A percentile compares a stretch with the other conserved stretches of the same genome.
phyloP scores from a whole-genome alignment of 2,329 filamentous ascomycete genomes.

The Penicillium sp. region DNA sequence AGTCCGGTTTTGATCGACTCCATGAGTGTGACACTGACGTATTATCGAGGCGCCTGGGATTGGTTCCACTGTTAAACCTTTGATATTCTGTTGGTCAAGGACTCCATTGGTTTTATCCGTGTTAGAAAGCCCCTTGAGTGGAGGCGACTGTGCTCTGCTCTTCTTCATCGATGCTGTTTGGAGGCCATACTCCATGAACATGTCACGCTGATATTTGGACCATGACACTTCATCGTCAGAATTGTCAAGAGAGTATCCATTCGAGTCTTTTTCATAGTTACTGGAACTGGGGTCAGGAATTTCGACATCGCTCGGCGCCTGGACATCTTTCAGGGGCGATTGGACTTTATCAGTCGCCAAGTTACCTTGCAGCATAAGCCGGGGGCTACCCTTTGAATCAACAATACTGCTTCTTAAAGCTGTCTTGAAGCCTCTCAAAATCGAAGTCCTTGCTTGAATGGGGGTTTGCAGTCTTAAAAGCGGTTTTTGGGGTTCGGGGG shows the following conservation, averaged over 20 bases:
- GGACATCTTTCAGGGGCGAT: background rate
- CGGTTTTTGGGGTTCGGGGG: slow-evolving; percentile 21
- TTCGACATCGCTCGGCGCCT: background rate
- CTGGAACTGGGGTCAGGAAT: slow-evolving; percentile 10
- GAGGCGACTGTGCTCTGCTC: background rate
- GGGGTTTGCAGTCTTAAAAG: slow-evolving; percentile 9
- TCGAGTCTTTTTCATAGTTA: slow-evolving; percentile 6
- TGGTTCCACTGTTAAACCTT: background rate
- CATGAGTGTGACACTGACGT: too few relatives aligned
- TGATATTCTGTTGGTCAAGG: background rate
- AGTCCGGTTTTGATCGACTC: background rate
- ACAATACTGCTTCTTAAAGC: slow-evolving; percentile 27
- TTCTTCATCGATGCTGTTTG: slow-evolving; percentile 6
- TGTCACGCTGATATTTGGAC: slow-evolving; percentile 23
- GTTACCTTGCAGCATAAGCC: slow-evolving; percentile 13
- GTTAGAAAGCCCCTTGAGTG: background rate
- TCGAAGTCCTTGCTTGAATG: background rate
- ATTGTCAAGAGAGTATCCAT: background rate
- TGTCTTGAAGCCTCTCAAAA: background rate
- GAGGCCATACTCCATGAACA: slow-evolving; percentile 23
- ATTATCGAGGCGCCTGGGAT: background rate
- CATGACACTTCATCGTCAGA: slow-evolving; percentile 6
- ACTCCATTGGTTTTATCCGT: background rate
- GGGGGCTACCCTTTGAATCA: slow-evolving; percentile 40
- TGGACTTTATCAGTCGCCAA: background rate